Base-by-base conservation (phyloP, 2,329 filamentous ascomycete genomes). In the Colletotrichum gigasporum region DNA sequence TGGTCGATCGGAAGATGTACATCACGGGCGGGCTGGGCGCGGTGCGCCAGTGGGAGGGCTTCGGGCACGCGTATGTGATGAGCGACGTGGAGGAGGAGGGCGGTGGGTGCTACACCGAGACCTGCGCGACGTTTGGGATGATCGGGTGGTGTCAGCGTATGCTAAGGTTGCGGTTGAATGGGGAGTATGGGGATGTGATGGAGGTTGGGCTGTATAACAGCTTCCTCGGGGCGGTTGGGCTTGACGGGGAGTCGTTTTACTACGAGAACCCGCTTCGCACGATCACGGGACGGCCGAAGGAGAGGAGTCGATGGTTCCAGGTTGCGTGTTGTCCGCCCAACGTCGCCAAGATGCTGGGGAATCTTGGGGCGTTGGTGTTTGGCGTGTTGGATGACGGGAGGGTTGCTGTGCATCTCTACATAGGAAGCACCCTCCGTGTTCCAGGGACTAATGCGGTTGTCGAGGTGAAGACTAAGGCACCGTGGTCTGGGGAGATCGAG, bases 1-100 rank as follows among this genome's bases (percentile, higher is more conserved):
- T 89, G 85, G 80, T 86, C 0, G 78, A 85, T 41, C 80, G 80
- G 59, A 90, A 89, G 71, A 87, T 89, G 82, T 90, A 87, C 61
- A 70, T 87, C 12, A 90, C 87, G 0, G 87, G 87, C 1, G 86
- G 86, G 0, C 84, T 90, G 47, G 87, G 87, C 1, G 82, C 79
- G n/a, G 55, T 58, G 11, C 34, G 44, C 10, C 55, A 58, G 16
- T 58, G 55, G 45, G 45, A 58, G 44, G 55, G 55, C 0, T 58
- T 58, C 14, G 55, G 55, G 5, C 45, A 51, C 8, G n/a, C 55
- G 0, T 42, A 51, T 12, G 55, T 51, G 9, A 44, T 58, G 12
- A 45, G 45, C 8, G 55, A 50, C 18, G 42, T 34, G 20, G 55
- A 58, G 34, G 55, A 58, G 34, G 55, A 58, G 24, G 55, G 55